Percentiles rank a stretch among this genome's conserved stretches.
These are phyloP conservation scores for Hanseniaspora lachancei DNA, from an alignment of 805 yeast genomes.

Conservation along the genomic window DNA sequence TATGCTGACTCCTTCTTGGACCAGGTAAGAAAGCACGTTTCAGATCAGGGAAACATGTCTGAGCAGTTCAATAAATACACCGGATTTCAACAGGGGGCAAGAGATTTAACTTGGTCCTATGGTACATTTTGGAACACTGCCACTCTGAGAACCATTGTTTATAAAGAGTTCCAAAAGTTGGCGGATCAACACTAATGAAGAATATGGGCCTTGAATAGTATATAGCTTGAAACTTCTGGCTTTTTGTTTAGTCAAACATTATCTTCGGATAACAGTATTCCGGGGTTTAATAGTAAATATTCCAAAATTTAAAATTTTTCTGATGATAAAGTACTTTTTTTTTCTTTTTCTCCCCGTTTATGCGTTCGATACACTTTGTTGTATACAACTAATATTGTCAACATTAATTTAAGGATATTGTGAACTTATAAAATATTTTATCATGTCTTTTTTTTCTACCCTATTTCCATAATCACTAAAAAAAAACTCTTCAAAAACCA, in stretches of 20 bases:
- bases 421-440: too few relatives aligned
- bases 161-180: neutral
- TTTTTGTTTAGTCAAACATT: too few relatives aligned
- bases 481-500: neutral
- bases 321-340: too few relatives aligned
- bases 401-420: neutral
- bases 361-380: too few relatives aligned
- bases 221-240: too few relatives aligned
- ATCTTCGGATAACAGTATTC: too few relatives aligned
- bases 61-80: conserved; percentile 75
- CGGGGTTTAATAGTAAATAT: too few relatives aligned
- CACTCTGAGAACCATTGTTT: conserved; percentile 40
- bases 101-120: conserved; percentile 81
- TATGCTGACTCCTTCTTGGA: conserved; percentile 42
- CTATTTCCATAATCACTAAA: neutral
- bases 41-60: conserved; percentile 52
- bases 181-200: neutral
- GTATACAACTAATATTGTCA: neutral
- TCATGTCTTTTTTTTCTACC: too few relatives aligned
- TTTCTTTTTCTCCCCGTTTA: too few relatives aligned
- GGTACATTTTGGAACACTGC: conserved; percentile 60
- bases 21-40: conserved; percentile 12
- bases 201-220: too few relatives aligned
- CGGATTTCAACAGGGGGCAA: conserved; percentile 83
- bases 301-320: too few relatives aligned